Conservation (phyloP, 225 moss, liverwort and hornwort species). For the Polytrichum commune region DNA sequence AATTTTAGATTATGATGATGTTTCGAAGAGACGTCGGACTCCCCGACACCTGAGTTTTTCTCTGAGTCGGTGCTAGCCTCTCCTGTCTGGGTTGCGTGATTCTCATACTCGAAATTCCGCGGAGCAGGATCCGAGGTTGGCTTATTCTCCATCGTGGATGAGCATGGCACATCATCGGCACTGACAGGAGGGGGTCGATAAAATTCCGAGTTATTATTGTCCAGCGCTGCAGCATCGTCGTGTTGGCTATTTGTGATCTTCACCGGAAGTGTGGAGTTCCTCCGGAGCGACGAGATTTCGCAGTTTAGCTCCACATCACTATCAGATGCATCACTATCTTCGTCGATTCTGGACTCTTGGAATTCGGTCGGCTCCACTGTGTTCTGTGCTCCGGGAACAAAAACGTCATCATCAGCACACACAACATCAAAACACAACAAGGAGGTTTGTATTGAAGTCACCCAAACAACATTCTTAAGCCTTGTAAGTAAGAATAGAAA, state of each 20-base stretch:
- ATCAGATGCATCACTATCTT: slow-evolving; percentile 28
- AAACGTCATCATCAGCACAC: too few species aligned
- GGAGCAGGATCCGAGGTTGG: neutral
- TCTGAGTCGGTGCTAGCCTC: neutral
- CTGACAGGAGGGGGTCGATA: neutral
- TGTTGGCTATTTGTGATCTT: slow-evolving; percentile 3
- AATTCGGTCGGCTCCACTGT: slow-evolving; percentile 2
- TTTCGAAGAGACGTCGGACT: neutral
- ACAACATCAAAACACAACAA: too few species aligned
- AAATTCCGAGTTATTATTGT: neutral
- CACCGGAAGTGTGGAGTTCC: slow-evolving; percentile 3
- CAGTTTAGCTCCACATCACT: slow-evolving; percentile 15
- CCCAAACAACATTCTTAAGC: too few species aligned
- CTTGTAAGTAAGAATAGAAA: too few species aligned
- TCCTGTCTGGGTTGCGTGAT: slow-evolving; percentile 5
- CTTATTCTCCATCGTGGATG: slow-evolving; percentile 2
- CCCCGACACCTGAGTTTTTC: slow-evolving; percentile 4
- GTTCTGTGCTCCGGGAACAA: slow-evolving; percentile 9
- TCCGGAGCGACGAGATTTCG: slow-evolving; percentile 13
- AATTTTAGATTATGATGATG: neutral
- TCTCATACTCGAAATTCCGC: slow-evolving; percentile 13
- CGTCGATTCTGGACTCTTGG: slow-evolving; percentile 7
- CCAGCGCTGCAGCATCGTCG: slow-evolving; percentile 6
- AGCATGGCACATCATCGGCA: slow-evolving; percentile 4
- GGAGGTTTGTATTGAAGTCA: too few species aligned